These are phyloP conservation scores for Tylopilus rubrobrunneus DNA, from an alignment of 768 basidiomycete genomes.

Conservation along the genomic window DNA sequence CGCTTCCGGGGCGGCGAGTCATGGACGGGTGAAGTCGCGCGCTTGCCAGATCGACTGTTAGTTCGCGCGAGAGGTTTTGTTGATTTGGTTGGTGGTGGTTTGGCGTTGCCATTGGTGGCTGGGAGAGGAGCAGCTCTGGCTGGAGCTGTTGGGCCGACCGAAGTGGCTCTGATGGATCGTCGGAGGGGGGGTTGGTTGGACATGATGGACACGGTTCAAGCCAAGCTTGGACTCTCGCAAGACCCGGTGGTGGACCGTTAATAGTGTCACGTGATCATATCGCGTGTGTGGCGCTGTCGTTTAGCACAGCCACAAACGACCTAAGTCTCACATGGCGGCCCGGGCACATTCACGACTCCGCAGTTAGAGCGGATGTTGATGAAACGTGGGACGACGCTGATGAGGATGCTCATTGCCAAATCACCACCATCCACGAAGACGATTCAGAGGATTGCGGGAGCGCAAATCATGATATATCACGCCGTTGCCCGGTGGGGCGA, in stretches of 20 bases:
- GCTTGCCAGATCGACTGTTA: constrained; percentile 37
- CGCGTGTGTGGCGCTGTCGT: constrained; percentile 24
- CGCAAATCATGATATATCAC: constrained; percentile 1
- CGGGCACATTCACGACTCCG: neutral
- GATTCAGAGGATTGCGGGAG: neutral
- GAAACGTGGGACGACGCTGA: neutral
- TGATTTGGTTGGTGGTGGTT: constrained; percentile 36
- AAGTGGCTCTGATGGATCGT: constrained; percentile 51
- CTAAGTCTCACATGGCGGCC: neutral
- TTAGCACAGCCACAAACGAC: constrained; percentile 15
- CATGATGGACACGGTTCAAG: constrained; percentile 18
- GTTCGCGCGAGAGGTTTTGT: constrained; percentile 27
- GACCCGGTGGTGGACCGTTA: neutral
- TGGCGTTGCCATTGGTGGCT: constrained; percentile 23
- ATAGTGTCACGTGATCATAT: constrained; percentile 18
- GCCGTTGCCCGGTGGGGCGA: constrained; percentile 5
- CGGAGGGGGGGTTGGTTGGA: constrained; percentile 37
- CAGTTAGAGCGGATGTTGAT: constrained; percentile 1
- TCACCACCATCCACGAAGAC: constrained; percentile 3
- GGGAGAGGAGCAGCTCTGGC: constrained; percentile 31
- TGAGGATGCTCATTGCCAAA: neutral
- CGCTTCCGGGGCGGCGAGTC: constrained; percentile 49
- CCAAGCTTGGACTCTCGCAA: neutral
- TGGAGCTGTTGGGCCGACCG: constrained; percentile 34
- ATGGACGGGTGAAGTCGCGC: constrained; percentile 46